phyloP scores from a whole-genome alignment of 2,329 filamentous ascomycete genomes.

The Paraconiothyrium sp. region DNA sequence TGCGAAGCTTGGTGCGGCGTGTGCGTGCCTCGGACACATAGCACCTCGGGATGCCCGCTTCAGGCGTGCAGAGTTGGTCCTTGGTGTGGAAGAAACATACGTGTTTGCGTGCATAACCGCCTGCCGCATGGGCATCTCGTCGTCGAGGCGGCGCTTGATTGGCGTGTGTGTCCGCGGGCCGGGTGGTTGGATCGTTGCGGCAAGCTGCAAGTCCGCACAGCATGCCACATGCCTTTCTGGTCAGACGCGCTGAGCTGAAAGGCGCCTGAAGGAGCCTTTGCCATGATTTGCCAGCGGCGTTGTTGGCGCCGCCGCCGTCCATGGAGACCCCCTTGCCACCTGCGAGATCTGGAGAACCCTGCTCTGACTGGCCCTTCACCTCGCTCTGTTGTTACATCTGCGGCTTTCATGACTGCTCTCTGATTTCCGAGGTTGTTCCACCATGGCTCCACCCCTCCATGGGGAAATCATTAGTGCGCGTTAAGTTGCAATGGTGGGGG shows the following conservation, averaged over 20 bases:
- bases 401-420: too few relatives aligned
- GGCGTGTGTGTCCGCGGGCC: constrained; percentile 27
- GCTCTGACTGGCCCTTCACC: neutral
- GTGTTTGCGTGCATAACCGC: constrained; percentile 22
- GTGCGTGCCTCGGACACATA: neutral
- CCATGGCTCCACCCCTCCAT: constrained; percentile 12
- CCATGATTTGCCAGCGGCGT: constrained; percentile 39
- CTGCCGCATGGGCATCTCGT: constrained; percentile 25
- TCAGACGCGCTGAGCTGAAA: constrained; percentile 20
- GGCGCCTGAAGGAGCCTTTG: constrained; percentile 14
- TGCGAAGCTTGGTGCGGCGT: neutral
- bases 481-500: neutral
- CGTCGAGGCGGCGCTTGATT: constrained; percentile 32
- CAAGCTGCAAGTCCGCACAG: constrained; percentile 21
- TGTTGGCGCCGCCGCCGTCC: constrained; percentile 28
- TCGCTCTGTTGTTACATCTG: too few relatives aligned
- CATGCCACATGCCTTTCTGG: constrained; percentile 32
- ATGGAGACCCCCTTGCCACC: constrained; percentile 25
- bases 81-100: constrained; percentile 15
- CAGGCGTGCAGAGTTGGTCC: neutral
- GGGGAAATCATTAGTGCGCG: constrained; percentile 16
- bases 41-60: constrained; percentile 4
- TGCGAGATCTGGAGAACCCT: constrained; percentile 44
- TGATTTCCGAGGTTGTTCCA: neutral
- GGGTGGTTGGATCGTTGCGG: constrained; percentile 28